Percentiles rank a stretch among this genome's conserved stretches.
These are phyloP conservation scores for Cystofilobasidium ferigula DNA, from an alignment of 768 basidiomycete species.

Conservation along the genomic window DNA sequence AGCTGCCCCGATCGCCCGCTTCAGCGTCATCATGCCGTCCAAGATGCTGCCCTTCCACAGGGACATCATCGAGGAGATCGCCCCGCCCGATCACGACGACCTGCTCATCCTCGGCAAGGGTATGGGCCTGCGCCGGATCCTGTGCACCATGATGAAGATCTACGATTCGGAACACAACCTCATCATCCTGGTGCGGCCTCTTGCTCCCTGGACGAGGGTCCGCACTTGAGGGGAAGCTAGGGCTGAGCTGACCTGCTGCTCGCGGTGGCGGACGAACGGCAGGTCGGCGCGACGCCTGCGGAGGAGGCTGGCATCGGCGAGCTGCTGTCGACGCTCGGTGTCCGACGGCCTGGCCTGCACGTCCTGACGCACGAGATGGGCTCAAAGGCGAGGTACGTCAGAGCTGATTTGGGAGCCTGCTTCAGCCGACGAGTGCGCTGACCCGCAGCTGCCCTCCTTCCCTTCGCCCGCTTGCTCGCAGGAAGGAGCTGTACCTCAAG, in stretches of 20 bases:
- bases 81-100: constrained; percentile 40
- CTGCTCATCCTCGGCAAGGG: constrained; percentile 72
- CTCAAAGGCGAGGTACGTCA: constrained; percentile 61
- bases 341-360: constrained; percentile 70
- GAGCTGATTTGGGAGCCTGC: not conserved
- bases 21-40: no score
- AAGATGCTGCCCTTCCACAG: constrained; percentile 3
- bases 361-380: constrained; percentile 72
- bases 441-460: not conserved
- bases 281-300: constrained; percentile 47
- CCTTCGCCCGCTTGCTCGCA: constrained; percentile 33
- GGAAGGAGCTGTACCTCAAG: constrained; percentile 71
- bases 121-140: constrained; percentile 67
- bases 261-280: not conserved
- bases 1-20: no score
- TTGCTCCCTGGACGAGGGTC: not conserved
- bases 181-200: constrained; percentile 51
- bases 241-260: constrained; percentile 40
- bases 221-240: constrained; percentile 33
- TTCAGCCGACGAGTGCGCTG: not conserved
- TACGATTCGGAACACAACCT: constrained; percentile 78
- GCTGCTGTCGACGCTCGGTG: constrained; percentile 84
- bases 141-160: constrained; percentile 81
- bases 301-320: constrained; percentile 88
- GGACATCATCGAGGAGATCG: constrained; percentile 37